Percentiles rank a stretch among this genome's conserved stretches.
phyloP scores from a whole-genome alignment of 768 basidiomycete genomes.

The Kockovaella imperatae region DNA sequence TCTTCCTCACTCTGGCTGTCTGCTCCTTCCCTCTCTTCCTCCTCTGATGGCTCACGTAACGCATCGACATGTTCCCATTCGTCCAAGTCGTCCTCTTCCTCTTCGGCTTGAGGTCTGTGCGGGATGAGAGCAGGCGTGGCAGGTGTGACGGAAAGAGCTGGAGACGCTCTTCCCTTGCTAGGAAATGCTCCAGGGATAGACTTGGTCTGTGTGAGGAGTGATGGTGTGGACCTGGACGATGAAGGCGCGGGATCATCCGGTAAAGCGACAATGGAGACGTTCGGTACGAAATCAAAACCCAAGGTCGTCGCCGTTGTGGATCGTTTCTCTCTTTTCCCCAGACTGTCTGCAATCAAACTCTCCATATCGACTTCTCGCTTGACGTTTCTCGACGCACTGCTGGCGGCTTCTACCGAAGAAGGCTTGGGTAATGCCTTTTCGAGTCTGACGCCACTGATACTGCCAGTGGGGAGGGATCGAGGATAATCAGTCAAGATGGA shows the following conservation, averaged over 20 bases:
- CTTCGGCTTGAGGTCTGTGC: background rate
- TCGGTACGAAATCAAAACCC: slow-evolving; percentile 38
- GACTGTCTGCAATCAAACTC: slow-evolving; percentile 25
- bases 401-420: too few species aligned
- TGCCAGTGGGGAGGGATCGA: too few species aligned
- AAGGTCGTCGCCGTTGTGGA: slow-evolving; percentile 34
- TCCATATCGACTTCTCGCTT: slow-evolving; percentile 26
- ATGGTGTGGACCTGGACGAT: background rate
- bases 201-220: background rate
- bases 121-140: slow-evolving; percentile 12
- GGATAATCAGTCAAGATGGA: too few species aligned
- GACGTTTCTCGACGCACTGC: slow-evolving; percentile 2
- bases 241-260: slow-evolving; percentile 13
- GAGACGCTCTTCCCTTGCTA: background rate
- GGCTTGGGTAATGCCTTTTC: too few species aligned
- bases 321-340: slow-evolving; percentile 30
- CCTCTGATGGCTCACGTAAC: background rate
- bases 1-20: slow-evolving; percentile 14
- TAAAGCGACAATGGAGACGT: slow-evolving; percentile 25
- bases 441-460: too few species aligned
- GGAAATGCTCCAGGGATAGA: background rate
- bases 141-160: slow-evolving; percentile 8
- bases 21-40: slow-evolving; percentile 1
- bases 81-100: slow-evolving; percentile 11
- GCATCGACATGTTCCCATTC: slow-evolving; percentile 19